Conservation (phyloP, 2,329 filamentous ascomycete genomes). For the Aspergillus hiratsukae region DNA sequence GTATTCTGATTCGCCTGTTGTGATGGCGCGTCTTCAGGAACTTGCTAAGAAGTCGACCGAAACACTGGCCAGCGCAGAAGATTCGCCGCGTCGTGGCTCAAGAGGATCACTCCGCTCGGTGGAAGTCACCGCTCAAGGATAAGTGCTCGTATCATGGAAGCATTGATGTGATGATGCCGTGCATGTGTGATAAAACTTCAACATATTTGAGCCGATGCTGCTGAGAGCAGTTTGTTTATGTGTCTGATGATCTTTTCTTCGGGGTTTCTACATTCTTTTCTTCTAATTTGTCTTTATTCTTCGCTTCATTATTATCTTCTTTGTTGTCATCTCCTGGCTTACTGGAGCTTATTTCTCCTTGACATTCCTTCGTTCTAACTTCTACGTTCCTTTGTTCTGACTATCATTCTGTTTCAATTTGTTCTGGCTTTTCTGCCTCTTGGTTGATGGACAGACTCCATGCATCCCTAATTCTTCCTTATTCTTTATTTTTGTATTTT, state of each 20-base stretch:
- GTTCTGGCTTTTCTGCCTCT: background rate
- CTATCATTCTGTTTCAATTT: background rate
- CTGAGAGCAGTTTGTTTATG: background rate
- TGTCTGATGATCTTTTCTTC: background rate
- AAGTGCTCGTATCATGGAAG: background rate
- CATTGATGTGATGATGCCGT: background rate
- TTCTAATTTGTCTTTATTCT: background rate
- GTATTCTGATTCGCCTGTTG: constrained; percentile 46
- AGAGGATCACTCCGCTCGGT: constrained; percentile 9
- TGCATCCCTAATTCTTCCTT: background rate
- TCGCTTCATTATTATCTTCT: background rate
- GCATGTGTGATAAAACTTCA: background rate
- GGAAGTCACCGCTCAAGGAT: background rate
- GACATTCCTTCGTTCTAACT: background rate
- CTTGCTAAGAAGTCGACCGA: constrained; percentile 29
- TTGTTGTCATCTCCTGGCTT: background rate
- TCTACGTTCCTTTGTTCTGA: background rate
- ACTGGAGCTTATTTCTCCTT: background rate
- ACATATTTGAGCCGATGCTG: background rate
- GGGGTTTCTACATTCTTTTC: background rate
- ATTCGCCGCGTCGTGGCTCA: constrained; percentile 9
- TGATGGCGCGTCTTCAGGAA: constrained; percentile 39
- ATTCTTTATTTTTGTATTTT: background rate
- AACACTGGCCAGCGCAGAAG: constrained; percentile 7
- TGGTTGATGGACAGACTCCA: constrained; percentile 4